phyloP scores from a whole-genome alignment of 495 filamentous ascomycete genomes.

The Neurospora cerealis region DNA sequence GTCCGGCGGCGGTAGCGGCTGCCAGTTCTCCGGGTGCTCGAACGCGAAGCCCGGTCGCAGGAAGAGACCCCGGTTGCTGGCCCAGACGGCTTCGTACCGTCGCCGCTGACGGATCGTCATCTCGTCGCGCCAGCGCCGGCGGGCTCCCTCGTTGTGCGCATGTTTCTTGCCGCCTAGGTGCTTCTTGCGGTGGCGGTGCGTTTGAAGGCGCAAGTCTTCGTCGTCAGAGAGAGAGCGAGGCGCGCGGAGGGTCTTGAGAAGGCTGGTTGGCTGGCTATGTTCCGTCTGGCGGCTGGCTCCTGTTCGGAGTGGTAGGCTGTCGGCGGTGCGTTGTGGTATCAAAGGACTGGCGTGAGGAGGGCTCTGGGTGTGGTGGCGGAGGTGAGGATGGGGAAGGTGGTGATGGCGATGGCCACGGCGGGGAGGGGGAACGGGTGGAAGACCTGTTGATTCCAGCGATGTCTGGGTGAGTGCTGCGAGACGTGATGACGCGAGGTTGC shows the following conservation, averaged over 20 bases:
- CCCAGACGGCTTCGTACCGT: constrained; percentile 96
- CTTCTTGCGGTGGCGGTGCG: constrained; percentile 35
- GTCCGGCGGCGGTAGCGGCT: not conserved
- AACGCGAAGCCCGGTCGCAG: constrained; percentile 9
- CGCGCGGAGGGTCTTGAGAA: constrained; percentile 68
- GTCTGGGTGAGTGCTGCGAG: constrained; percentile 15
- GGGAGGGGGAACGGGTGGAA: constrained; percentile 19
- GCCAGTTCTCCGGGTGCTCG: not conserved
- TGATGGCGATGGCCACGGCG: constrained; percentile 11
- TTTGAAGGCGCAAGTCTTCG: constrained; percentile 35
- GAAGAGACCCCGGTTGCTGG: constrained; percentile 72
- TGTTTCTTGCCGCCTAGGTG: constrained; percentile 42
- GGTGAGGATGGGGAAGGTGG: constrained; percentile 18
- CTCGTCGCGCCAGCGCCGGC: constrained; percentile 72
- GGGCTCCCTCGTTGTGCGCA: constrained; percentile 80
- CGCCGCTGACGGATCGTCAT: constrained; percentile 71
- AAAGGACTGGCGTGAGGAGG: constrained; percentile 30
- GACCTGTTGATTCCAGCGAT: constrained; percentile 12
- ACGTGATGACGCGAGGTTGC: constrained; percentile 65
- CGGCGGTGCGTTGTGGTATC: constrained; percentile 34
- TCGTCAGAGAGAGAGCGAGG: constrained; percentile 48
- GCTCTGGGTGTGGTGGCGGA: not conserved
- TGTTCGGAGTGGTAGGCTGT: constrained; percentile 19
- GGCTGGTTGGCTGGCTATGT: constrained; percentile 34
- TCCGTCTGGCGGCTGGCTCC: constrained; percentile 42